Evolutionary conservation across 2,329 filamentous ascomycete species (phyloP), one percentile per base, ranked within the genome.

Genomic region (Pseudogymnoascus sp.): DNA sequence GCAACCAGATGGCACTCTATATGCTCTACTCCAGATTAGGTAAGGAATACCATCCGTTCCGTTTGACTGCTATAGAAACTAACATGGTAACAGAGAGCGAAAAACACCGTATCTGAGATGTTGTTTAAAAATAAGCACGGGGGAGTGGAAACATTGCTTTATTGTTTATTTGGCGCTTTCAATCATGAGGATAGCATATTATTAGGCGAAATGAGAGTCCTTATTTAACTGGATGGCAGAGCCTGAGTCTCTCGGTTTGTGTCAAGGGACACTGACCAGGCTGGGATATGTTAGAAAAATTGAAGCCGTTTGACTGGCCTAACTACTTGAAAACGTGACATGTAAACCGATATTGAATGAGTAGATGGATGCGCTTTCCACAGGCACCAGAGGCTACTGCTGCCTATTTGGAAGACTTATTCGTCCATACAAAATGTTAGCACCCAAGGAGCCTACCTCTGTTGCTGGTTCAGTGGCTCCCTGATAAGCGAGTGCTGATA

Each of bases 1-100:
- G 92, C 81, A 99, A 99, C 79, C 91, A 96, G 73, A 97, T 99
- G 93, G 95, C 95, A n/a, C 79, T 99, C 63, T 99, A 97, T 79
- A 97, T 99, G 93, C 85, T 99, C 63, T 99, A 99, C 78, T 96
- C 91, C 65, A 87, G 95, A 82, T 89, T 99, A 75, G 95, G 95
- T 96, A 76, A 80, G 82, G 65, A 56, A 62, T 59, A 59, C 3
- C 37, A 21, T 29, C 26, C 3, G 4, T 19, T 21, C 10, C 2
- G 17, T 38, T 17, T 17, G 29, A 21, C n/a, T n/a, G 13, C 4
- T 66, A 65, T 67, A n/a, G 62, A 33, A 63, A 37, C 63, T 69
- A 63, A 68, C 64, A 62, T 60, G 33, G 26, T 42, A 46, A 72
- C 74, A 91, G 88, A 90, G 78, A 90, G 86, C 74, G 88, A 90